These are phyloP conservation scores for Caloboletus inedulis DNA, from an alignment of 1,284 basidiomycete genomes.

Conservation along the genomic window DNA sequence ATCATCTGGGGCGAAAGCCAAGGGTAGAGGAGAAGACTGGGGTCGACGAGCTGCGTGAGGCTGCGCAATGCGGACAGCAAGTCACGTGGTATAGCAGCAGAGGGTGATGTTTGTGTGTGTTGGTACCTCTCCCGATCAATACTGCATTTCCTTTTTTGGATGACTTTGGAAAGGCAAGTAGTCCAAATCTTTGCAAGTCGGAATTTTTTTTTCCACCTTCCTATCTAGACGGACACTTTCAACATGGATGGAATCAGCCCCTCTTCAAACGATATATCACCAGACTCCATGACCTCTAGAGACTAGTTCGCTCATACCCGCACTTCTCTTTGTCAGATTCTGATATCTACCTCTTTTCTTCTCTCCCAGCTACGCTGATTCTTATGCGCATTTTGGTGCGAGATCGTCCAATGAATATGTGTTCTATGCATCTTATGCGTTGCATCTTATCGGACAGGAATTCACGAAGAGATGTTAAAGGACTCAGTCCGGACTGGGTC, in stretches of 20 bases:
- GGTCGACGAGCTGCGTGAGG: slow-evolving; percentile 12
- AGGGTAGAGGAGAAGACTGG: too few species aligned
- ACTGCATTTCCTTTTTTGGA: slow-evolving; percentile 15
- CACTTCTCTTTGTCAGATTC: slow-evolving; percentile 25
- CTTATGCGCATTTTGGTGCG: slow-evolving; percentile 92
- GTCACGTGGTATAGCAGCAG: slow-evolving; percentile 23
- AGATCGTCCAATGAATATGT: slow-evolving; percentile 8
- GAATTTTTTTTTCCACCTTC: neutral
- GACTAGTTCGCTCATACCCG: slow-evolving; percentile 67
- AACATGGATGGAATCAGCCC: slow-evolving; percentile 47
- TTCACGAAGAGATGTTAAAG: slow-evolving; percentile 99
- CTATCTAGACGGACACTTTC: slow-evolving; percentile 16
- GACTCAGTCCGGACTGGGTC: slow-evolving; percentile 94
- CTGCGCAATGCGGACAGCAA: slow-evolving; percentile 3
- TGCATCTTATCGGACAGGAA: slow-evolving; percentile 50
- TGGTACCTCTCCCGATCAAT: slow-evolving; percentile 16
- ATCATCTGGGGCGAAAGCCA: slow-evolving; percentile 18
- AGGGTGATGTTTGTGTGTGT: slow-evolving; percentile 23
- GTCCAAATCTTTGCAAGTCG: neutral
- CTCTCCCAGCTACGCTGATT: slow-evolving; percentile 73
- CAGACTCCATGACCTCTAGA: slow-evolving; percentile 66
- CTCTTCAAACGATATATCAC: slow-evolving; percentile 35
- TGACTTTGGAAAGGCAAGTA: neutral
- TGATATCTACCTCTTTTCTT: slow-evolving; percentile 33
- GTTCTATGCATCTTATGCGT: slow-evolving; percentile 4